Base-by-base conservation (phyloP, 163 green algal genomes). In the Trebouxiophyceae sp. region DNA sequence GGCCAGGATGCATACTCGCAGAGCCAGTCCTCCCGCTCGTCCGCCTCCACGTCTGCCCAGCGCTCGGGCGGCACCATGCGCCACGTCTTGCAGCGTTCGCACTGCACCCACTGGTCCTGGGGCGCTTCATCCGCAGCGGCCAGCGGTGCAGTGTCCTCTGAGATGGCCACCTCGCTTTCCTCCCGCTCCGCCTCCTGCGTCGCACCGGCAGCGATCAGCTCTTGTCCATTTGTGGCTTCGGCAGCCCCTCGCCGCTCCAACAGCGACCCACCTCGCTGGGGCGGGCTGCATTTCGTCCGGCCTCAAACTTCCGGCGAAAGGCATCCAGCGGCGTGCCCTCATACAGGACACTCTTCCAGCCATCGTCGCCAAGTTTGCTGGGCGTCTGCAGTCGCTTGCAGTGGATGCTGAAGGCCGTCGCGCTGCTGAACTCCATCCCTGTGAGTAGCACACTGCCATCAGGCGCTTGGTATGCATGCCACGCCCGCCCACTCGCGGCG, bases 331-430 rank as follows among this genome's bases (percentile, higher is more conserved):
- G 58, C 23, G 60, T 39, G 5, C 80, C 83, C 47, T 80, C 57
- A 50, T 86, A 82, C 33, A 75, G 70, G 27, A 87, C 83, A 62
- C 75, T 84, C 67, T 82, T 83, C 84, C 84, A 90, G 62, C 84
- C 84, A 29, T 90, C 82, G 64, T 90, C 82, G 0, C 82, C 82
- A 56, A 86, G 80, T 69, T 87, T 89, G 61, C 75, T 70, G 7
- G 84, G 84, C 12, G 76, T 83, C 27, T 81, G 70, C 45, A 81
- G 63, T 30, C 82, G 75, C 65, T 89, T 89, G 45, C 81, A 81
- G 45, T 82, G 69, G 19, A 84, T 73, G 33, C 76, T 84, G 60
- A 90, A 89, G 3, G 84, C 78, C n/a, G 74, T 86, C 6, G 83
- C 69, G 44, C 62, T 78, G 5, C 57, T 32, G 32, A 81, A 89